phyloP scores from a whole-genome alignment of 225 moss, liverwort and hornwort species.

The Ulota crispa region DNA sequence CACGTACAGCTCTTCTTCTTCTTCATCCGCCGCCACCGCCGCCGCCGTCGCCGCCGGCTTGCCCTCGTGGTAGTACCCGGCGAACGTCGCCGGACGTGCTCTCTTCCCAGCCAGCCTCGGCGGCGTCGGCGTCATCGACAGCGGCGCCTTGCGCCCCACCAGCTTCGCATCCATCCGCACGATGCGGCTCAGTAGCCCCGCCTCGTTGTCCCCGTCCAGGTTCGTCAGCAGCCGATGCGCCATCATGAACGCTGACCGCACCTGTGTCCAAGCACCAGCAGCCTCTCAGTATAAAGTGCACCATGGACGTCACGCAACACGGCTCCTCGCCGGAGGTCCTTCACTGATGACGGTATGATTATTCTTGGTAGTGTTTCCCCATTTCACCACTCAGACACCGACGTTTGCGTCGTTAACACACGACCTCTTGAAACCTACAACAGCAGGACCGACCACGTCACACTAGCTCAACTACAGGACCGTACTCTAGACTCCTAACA shows the following conservation, averaged over 20 bases:
- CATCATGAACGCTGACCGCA: constrained; percentile 90
- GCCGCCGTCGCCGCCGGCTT: neutral
- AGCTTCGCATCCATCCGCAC: constrained; percentile 85
- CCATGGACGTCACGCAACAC: neutral
- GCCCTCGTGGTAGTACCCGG: constrained; percentile 37
- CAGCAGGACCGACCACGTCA: neutral
- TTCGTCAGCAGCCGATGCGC: constrained; percentile 83
- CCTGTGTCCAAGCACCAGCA: constrained; percentile 48
- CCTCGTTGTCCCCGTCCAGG: constrained; percentile 64
- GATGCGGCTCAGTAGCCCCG: constrained; percentile 80
- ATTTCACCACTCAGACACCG: neutral
- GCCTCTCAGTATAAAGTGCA: neutral
- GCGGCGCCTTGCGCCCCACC: constrained; percentile 55
- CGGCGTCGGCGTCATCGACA: constrained; percentile 23
- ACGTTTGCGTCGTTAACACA: neutral
- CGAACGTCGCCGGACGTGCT: constrained; percentile 38
- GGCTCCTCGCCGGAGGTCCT: neutral
- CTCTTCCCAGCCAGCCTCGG: constrained; percentile 37
- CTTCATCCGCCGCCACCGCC: constrained; percentile 17
- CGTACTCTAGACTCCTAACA: neutral
- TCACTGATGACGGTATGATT: neutral
- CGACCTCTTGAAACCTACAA: neutral
- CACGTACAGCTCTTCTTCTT: constrained; percentile 37
- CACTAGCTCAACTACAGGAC: neutral
- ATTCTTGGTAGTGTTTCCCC: neutral